phyloP scores from a whole-genome alignment of 2,329 filamentous ascomycete genomes.

The Xylariaceae sp. region DNA sequence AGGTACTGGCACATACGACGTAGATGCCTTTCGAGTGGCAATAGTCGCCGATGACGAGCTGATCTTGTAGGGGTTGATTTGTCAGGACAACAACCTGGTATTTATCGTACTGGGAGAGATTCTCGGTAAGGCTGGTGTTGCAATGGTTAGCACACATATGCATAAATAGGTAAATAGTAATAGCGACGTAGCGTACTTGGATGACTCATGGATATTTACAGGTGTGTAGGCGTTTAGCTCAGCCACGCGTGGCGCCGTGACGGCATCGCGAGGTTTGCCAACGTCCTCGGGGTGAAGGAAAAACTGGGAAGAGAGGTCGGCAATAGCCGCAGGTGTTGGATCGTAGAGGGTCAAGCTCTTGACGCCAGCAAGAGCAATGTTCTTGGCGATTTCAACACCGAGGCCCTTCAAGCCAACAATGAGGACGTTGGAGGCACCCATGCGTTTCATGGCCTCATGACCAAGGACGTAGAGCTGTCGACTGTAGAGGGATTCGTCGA shows the following conservation, averaged over 20 bases:
- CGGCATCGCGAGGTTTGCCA: slow-evolving; percentile 86
- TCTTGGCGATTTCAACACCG: slow-evolving; percentile 98
- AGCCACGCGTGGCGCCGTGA: slow-evolving; percentile 86
- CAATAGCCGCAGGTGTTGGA: slow-evolving; percentile 79
- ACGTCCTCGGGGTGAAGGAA: slow-evolving; percentile 89
- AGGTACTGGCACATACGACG: slow-evolving; percentile 85
- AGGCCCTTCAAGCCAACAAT: slow-evolving; percentile 91
- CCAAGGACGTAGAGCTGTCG: slow-evolving; percentile 75
- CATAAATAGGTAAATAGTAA: not conserved
- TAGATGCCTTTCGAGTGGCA: slow-evolving; percentile 95
- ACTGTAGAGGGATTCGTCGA: slow-evolving; percentile 77
- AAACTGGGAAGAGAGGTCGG: slow-evolving; percentile 96
- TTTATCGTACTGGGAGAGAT: slow-evolving; percentile 82
- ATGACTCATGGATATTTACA: slow-evolving; percentile 74
- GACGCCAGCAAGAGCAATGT: slow-evolving; percentile 95
- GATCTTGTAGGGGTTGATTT: slow-evolving; percentile 77
- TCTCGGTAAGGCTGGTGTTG: slow-evolving; percentile 67
- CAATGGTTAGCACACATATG: slow-evolving; percentile 19
- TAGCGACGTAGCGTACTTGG: slow-evolving; percentile 49
- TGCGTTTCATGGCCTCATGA: slow-evolving; percentile 95
- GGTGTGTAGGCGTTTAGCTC: slow-evolving; percentile 98
- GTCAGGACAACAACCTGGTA: slow-evolving; percentile 95
- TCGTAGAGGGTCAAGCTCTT: slow-evolving; percentile 96
- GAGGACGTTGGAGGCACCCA: slow-evolving; percentile 94
- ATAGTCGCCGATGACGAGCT: slow-evolving; percentile 86